Conservation (phyloP, 192 early-diverging fungal genomes). For the Chytriomyces sp. region DNA sequence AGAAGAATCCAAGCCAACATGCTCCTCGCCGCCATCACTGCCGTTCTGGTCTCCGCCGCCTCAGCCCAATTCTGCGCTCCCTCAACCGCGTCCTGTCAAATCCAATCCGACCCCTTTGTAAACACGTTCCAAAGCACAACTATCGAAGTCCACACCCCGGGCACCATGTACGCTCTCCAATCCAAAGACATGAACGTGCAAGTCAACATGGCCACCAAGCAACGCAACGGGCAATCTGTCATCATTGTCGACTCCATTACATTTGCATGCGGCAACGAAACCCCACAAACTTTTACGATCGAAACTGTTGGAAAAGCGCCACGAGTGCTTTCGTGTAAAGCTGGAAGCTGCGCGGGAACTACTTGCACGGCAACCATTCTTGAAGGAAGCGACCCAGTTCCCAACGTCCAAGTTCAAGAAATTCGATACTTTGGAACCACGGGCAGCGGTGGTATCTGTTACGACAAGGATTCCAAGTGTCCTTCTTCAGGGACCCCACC, state of each 20-base stretch:
- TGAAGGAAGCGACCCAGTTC: not conserved
- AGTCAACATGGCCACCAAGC: not conserved
- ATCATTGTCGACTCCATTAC: not conserved
- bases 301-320: not conserved
- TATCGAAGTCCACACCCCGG: not conserved
- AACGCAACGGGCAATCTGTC: not conserved
- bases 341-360: not conserved
- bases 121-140: not conserved
- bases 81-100: not conserved
- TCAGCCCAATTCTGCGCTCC: not conserved
- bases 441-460: not conserved
- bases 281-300: not conserved
- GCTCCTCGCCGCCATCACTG: not conserved
- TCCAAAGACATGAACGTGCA: conserved; percentile 13
- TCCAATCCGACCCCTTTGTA: conserved; percentile 3
- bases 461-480: not conserved
- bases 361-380: not conserved
- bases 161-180: conserved; percentile 1
- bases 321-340: not conserved
- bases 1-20: not conserved
- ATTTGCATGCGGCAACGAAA: not conserved
- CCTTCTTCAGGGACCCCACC: not conserved
- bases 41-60: not conserved
- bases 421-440: not conserved
- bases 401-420: not conserved